Evolutionary conservation across 2,329 filamentous ascomycete genomes (phyloP), one percentile per base, ranked within the genome.

Genomic region (Alternaria arbusti): DNA sequence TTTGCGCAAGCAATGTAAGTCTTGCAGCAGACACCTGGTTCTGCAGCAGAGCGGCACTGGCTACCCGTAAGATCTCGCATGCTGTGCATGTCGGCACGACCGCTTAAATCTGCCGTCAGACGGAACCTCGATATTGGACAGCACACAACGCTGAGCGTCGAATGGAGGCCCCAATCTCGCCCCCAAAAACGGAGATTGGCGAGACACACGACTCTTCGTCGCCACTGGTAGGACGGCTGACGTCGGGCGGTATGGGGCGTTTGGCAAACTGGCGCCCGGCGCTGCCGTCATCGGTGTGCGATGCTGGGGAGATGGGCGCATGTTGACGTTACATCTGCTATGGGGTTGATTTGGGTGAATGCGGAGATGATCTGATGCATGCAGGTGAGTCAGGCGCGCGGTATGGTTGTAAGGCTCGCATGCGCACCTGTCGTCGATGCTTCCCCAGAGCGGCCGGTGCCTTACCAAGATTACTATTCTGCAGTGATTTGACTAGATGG

Each of bases 201-300:
- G 57, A 60, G 51, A 47, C 32, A 43, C 26, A 30, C 56, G 12
- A 40, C 59, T 49, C 47, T 49, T 49, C 17, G 17, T 49, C 17
- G 22, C 46, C 20, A 57, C 56, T 61, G 54, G 65, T 62, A 30
- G 17, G 30, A 65, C 67, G 69, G 63, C 55, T 67, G 70, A 59
- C 57, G 44, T 61, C 59, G 59, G 46, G 46, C 46, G 55, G 63
- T 51, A 61, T 64, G 36, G 15, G 60, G 55, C 62, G 62, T 63
- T 54, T 56, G 61, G 60, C 61, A 57, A 61, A 45, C 61, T 23
- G 25, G 25, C 49, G 49, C 54, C 44, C 58, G 49, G 46, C 43
- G 55, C 44, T 40, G 46, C 62, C 44, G 54, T 65, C 17, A 71
- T 70, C 69, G 64, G 64, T 71, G 61, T 66, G 67, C 64, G 51